Percentiles rank a stretch among this genome's conserved stretches.
phyloP scores from a whole-genome alignment of 805 yeast genomes.

The Candida jianshihensis region DNA sequence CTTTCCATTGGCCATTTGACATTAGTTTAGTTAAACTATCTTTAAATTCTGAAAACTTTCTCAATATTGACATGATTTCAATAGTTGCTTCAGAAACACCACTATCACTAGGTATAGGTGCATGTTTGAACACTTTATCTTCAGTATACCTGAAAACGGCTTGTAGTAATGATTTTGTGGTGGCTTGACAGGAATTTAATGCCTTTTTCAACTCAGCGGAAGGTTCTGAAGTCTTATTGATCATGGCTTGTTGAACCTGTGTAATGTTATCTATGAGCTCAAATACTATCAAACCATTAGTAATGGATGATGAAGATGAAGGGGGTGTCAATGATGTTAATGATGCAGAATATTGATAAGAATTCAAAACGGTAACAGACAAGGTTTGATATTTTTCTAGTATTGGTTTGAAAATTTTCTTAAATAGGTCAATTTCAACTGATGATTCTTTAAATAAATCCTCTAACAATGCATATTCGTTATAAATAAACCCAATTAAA shows the following conservation, averaged over 20 bases:
- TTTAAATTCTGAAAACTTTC: slow-evolving; percentile 57
- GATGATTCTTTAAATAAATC: slow-evolving; percentile 33
- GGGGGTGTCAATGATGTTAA: not conserved
- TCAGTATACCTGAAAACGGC: slow-evolving; percentile 56
- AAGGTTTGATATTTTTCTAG: slow-evolving; percentile 25
- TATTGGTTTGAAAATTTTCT: slow-evolving; percentile 27
- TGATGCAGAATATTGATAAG: not conserved
- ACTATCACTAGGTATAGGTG: slow-evolving; percentile 53
- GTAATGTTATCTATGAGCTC: slow-evolving; percentile 49
- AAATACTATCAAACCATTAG: slow-evolving; percentile 47
- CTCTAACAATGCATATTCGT: slow-evolving; percentile 40
- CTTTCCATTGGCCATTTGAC: slow-evolving; percentile 30
- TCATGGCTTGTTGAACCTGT: slow-evolving; percentile 27
- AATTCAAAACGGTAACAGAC: not conserved
- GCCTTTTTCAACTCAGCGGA: slow-evolving; percentile 12
- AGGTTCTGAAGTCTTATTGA: slow-evolving; percentile 19
- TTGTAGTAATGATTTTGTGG: slow-evolving; percentile 39
- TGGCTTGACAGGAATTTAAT: slow-evolving; percentile 21
- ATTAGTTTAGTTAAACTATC: slow-evolving; percentile 47
- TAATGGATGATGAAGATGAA: slow-evolving; percentile 16
- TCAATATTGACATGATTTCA: slow-evolving; percentile 62
- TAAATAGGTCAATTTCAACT: slow-evolving; percentile 23
- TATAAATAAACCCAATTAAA: slow-evolving; percentile 39
- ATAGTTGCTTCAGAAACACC: slow-evolving; percentile 67
- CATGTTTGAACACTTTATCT: slow-evolving; percentile 36